Base-by-base conservation (phyloP, 2,329 filamentous ascomycete species). In the Fusarium nodosum region DNA sequence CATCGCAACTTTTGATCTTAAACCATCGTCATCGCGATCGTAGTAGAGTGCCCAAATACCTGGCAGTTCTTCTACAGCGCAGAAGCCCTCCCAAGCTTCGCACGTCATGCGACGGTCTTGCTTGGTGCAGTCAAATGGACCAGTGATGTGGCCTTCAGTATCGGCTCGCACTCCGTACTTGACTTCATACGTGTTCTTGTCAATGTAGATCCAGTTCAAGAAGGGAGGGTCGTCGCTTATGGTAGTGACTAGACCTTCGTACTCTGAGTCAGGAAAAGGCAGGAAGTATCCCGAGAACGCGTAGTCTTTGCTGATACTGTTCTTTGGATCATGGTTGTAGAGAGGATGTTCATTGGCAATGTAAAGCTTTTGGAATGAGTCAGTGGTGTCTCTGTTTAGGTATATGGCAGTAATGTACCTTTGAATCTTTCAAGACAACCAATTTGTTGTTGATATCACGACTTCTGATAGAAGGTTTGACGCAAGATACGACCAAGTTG, bases 231-330 rank as follows among this genome's bases (percentile, higher is more conserved):
- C 81, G 52, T 84, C 80, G 34, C 79, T 82, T 39, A 85, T 84
- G 12, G 82, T 84, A 48, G 80, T 84, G 30, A 85, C 83, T 3
- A 85, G 75, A 6, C 83, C 83, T 38, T 83, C 79, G 44, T 82
- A 79, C 28, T 76, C 61, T n/a, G 79, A 67, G n/a, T 86, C 86
- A 5, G 86, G 86, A 66, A 88, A 88, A 3, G 86, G 85, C 24
- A 88, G 77, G 67, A 82, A 88, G 71, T 89, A 88, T 28, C 86
- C 86, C 5, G 84, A 81, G 70, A 87, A 88, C 0, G 83, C 82
- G 72, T 88, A 85, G 5, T 84, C 78, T 13, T 81, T 84, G 54
- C 84, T 85, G 22, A 86, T 81, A 66, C 84, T 86, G 36, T 75
- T 70, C 60, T 68, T 67, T 16, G 71, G 38, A 16, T 74, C 71